Evolutionary conservation across 2,329 filamentous ascomycete species (phyloP), one percentile per base, ranked within the genome.

Genomic region (Allantophomopsis lycopodina): DNA sequence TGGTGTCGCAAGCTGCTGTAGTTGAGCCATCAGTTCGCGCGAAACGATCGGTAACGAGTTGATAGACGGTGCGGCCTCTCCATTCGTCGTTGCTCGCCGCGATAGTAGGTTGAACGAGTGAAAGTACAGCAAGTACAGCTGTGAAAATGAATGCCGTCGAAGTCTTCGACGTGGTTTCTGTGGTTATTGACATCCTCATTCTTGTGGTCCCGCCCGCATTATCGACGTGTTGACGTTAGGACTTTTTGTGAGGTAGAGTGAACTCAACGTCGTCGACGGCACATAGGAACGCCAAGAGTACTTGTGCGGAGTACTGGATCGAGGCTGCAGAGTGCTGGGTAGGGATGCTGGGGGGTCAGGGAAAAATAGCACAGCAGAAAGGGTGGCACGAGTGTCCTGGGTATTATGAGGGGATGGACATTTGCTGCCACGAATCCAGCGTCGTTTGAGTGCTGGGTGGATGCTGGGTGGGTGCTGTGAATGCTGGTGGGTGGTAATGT

Each of bases 41-140:
- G 39, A 61, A 63, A 7, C 60, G 51, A 43, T 63, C 60, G 8
- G 60, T 63, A 42, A 63, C 48, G 36, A 63, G 48, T 46, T 62
- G 60, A 42, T 63, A 62, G 40, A 62, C 60, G 14, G 59, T 57
- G 28, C 53, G 53, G 13, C 49, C 50, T 21, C 57, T 50, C 58
- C 58, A 60, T 44, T 57, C 39, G 14, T 48, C 44, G 8, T 45
- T 35, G 5, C 41, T 42, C 2, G 48, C 47, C 13, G 48, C 49
- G 6, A 42, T 31, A 10, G 35, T 23, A 21, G 15, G 13, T n/a
- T 21, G 18, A 36, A 36, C 15, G 35, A 36, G 18, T 18, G 35
- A 14, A 13, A 36, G 35, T n/a, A 36, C 13, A 23, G 18, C n/a
- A 15, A 36, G 8, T 14, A 13, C 13, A 23, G 18, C 15, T 21